phyloP scores from a whole-genome alignment of 371 early-diverging fungal genomes.

The Nematocida ausubeli region DNA sequence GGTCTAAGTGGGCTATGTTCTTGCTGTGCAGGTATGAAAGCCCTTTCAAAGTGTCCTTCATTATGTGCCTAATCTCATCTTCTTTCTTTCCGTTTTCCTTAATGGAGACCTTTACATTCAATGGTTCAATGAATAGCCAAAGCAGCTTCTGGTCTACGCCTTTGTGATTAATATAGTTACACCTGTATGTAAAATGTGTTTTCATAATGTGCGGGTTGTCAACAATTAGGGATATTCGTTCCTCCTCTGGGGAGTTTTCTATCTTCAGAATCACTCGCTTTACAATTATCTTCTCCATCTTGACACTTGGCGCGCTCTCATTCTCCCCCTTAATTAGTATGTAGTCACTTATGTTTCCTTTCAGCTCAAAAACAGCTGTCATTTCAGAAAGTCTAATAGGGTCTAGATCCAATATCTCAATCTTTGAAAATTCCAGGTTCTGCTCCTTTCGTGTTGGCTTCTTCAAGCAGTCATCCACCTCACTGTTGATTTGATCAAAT shows the following conservation, averaged over 20 bases:
- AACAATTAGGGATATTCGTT: slow-evolving; percentile 49
- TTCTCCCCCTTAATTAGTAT: not conserved
- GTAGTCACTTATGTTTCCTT: slow-evolving; percentile 13
- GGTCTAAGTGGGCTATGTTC: slow-evolving; percentile 67
- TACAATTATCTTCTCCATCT: slow-evolving; percentile 28
- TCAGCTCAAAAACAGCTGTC: slow-evolving; percentile 48
- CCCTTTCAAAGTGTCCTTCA: slow-evolving; percentile 61
- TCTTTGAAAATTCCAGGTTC: slow-evolving; percentile 14
- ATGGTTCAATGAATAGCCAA: slow-evolving; percentile 67
- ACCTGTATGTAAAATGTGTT: slow-evolving; percentile 58
- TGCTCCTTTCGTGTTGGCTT: slow-evolving; percentile 25
- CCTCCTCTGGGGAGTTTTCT: slow-evolving; percentile 61
- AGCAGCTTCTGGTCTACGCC: slow-evolving; percentile 63
- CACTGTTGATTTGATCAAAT: slow-evolving; percentile 29
- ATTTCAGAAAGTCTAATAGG: slow-evolving; percentile 52
- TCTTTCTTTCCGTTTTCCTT: slow-evolving; percentile 61
- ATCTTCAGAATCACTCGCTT: slow-evolving; percentile 66
- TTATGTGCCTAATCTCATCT: slow-evolving; percentile 61
- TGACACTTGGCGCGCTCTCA: not conserved
- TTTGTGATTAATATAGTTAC: slow-evolving; percentile 25
- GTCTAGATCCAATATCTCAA: slow-evolving; percentile 19
- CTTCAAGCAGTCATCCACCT: slow-evolving; percentile 30
- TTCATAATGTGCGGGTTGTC: slow-evolving; percentile 58
- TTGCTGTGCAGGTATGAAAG: slow-evolving; percentile 64
- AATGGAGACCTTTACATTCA: slow-evolving; percentile 58